Base-by-base conservation (phyloP, 495 filamentous ascomycete genomes). In the Sabuloglossum arenarium region DNA sequence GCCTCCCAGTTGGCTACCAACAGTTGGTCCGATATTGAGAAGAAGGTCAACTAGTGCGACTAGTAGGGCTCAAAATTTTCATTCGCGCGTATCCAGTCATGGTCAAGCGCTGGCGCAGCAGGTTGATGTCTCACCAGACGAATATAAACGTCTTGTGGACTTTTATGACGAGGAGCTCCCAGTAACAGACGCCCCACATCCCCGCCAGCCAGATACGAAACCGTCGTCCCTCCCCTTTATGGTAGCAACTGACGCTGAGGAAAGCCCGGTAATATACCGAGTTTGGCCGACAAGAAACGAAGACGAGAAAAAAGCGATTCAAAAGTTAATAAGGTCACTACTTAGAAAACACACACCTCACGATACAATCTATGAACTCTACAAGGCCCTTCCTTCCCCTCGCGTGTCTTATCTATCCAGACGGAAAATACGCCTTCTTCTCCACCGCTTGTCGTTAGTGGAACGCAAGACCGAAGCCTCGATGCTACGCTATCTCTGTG, bases 401-500 rank as follows among this genome's bases (percentile, higher is more conserved):
- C 79, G 85, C 30, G 72, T 85, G n/a, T 67, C 76, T 2, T 75
- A 81, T 56, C 68, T 98, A 3, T 68, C 75, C 3, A 67, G 75
- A 27, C 63, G 65, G 5, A 68, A 75, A 0, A 76, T 88, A 14
- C 79, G 80, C 52, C 66, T 66, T 27, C 72, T 95, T n/a, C 68
- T 94, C 54, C 75, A 74, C 23, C 75, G 75, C 54, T 73, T 98
- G 31, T 80, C 83, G 25, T 71, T 74, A 63, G 74, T 79, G 8
- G 73, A 80, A 47, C 67, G 66, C 21, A 79, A 79, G 52, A 67
- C 73, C 53, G 67, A 75, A 45, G 61, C 66, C 34, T 75, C 77
- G 1, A 87, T 86, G 81, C 64, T 91, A 54, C 82, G 85, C 31
- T 97, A 88, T 64, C 78, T 96, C 45, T 78, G 80, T 3, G 70